These are phyloP conservation scores for Fusarium austroafricanum DNA, from an alignment of 2,329 filamentous ascomycete genomes.

Conservation along the genomic window DNA sequence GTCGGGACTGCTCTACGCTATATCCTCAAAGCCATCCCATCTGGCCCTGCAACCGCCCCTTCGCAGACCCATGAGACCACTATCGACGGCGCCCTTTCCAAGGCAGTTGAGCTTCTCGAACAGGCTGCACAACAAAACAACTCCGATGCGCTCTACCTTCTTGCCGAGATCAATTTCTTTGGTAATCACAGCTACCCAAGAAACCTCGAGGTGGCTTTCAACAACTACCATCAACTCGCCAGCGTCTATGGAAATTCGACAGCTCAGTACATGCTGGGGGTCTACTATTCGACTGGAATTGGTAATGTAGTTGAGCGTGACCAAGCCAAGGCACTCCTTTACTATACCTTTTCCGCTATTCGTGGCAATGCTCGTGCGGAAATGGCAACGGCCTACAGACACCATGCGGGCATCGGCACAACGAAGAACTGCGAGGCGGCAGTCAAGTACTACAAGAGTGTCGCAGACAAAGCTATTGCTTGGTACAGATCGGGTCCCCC, in stretches of 20 bases:
- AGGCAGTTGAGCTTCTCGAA: constrained; percentile 65
- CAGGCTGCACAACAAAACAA: constrained; percentile 67
- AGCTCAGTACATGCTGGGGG: constrained; percentile 93
- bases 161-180: constrained; percentile 96
- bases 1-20: constrained; percentile 57
- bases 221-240: constrained; percentile 83
- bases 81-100: constrained; percentile 58
- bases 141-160: constrained; percentile 86
- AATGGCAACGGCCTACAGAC: constrained; percentile 91
- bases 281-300: constrained; percentile 95
- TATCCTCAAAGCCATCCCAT: constrained; percentile 62
- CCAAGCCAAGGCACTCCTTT: constrained; percentile 91
- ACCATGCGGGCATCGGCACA: constrained; percentile 86
- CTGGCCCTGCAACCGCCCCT: constrained; percentile 60
- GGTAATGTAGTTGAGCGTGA: constrained; percentile 83
- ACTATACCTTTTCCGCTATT: constrained; percentile 93
- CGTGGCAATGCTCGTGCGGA: constrained; percentile 85
- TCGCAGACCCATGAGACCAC: constrained; percentile 52
- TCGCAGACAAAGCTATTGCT: constrained; percentile 90
- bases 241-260: constrained; percentile 84
- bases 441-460: constrained; percentile 88
- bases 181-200: constrained; percentile 91
- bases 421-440: constrained; percentile 87
- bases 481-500: constrained; percentile 93
- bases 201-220: constrained; percentile 82